Evolutionary conservation across 2,329 filamentous ascomycete genomes (phyloP).

Genomic region (Verticillium tricorpus): DNA sequence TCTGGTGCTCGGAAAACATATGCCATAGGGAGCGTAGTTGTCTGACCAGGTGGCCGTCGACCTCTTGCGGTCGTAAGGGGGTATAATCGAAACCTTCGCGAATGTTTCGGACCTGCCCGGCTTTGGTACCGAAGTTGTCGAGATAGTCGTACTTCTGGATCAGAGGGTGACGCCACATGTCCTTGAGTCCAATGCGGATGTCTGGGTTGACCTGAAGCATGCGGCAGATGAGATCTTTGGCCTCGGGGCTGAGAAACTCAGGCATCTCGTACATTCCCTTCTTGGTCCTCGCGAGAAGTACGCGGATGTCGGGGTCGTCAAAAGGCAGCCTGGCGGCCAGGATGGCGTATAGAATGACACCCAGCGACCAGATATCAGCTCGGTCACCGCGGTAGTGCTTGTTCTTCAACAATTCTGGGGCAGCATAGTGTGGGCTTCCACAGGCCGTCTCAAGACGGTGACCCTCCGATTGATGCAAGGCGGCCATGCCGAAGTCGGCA

Average conservation of each 20-base stretch:
- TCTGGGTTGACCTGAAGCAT: conserved; percentile 79
- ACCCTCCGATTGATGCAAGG: conserved; percentile 73
- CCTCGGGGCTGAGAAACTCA: conserved; percentile 60
- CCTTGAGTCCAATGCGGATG: conserved; percentile 70
- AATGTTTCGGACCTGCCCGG: conserved; percentile 49
- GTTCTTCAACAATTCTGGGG: conserved; percentile 81
- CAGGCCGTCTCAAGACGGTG: conserved; percentile 84
- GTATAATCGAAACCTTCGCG: conserved; percentile 59
- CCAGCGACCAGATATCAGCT: conserved; percentile 93
- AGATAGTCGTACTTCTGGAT: conserved; percentile 77
- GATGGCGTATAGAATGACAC: conserved; percentile 84
- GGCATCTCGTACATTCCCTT: conserved; percentile 59
- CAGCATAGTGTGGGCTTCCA: conserved; percentile 94
- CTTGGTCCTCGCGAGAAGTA: conserved; percentile 58
- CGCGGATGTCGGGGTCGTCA: conserved; percentile 58
- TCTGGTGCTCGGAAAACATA: conserved; percentile 67
- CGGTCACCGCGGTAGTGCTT: conserved; percentile 76
- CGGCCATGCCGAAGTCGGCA: conserved; percentile 97
- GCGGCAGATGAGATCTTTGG: conserved; percentile 69
- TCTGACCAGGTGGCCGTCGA: conserved; percentile 77
- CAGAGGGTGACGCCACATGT: conserved; percentile 86
- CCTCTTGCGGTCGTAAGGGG: conserved; percentile 56
- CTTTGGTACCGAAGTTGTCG: conserved; percentile 57
- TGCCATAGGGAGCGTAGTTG: conserved; percentile 92
- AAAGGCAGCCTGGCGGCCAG: conserved; percentile 83